Base-by-base conservation (phyloP, 2,329 filamentous ascomycete species). In the Cordyceps pruinosa region DNA sequence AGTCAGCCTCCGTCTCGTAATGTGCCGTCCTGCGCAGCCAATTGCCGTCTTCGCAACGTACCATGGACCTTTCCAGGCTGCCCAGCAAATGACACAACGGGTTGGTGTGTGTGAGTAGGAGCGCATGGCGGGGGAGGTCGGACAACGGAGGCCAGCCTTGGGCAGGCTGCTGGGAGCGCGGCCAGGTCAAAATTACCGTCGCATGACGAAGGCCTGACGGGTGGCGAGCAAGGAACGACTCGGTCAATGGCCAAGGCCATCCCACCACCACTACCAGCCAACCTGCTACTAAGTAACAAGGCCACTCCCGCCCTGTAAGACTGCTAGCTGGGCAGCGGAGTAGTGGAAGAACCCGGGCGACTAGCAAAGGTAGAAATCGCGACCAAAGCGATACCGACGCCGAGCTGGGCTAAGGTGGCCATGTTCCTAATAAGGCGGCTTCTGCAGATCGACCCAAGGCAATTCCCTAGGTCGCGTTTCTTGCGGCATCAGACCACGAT, bases 161-260 rank as follows among this genome's bases (percentile, higher is more conserved):
- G 49, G 32, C 35, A 10, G 35, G 39, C 28, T 9, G 32, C 32
- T 34, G 32, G 21, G 35, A 49, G 32, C 30, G 34, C 23, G 9
- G 23, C n/a, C 34, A 32, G 28, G 10, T n/a, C 5, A 32, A 6
- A 32, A 5, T 37, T 32, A 13, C 48, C 35, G 35, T 41, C 48
- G 35, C 34, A 51, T 51, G 48, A 50, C 48, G 48, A 51, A 26
- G 30, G 9, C 23, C 41, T 50, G 48, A 51, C 48, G 25, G 25
- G 23, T 5, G 9, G 17, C 34, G 17, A 39, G 9, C 35, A 41
- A 28, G 13, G 12, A 17, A n/a, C 28, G 9, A 17, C 17, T 35
- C 34, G 13, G 35, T 25, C 19, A 2, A 13, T 21, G 28, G 17
- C 7, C 15, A 25, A 49, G 21, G 32, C 19, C 21, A 49, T 30